Base-by-base conservation (phyloP, 352 stramenopile genomes). In the Globisporangium recalcitrans region DNA sequence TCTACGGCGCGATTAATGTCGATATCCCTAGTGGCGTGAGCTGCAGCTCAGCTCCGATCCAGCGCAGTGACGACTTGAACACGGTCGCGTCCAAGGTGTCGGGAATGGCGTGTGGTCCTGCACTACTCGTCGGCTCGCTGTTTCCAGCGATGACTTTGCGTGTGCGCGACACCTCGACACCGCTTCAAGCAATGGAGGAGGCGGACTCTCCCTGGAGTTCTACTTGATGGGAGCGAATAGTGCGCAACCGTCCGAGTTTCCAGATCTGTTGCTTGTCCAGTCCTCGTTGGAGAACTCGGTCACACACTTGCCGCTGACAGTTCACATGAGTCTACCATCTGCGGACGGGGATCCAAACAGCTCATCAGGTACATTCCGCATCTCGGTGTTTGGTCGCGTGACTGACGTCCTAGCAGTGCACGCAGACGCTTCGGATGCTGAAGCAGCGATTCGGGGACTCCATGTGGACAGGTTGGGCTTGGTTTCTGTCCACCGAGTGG, bases 371-470 rank as follows among this genome's bases (percentile, higher is more conserved):
- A 54, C 34, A 11, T 68, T 68, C 21, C 55, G 55, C 34, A 29
- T 68, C 4, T 29, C 32, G 11, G 27, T 68, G 6, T 62, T 63
- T 54, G 54, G 48, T 26, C 54, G 29, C 11, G 29, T 16, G 49
- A 68, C 62, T 13, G 48, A 29, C 10, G 24, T 8, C 5, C 24
- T 68, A 1, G 6, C 62, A 14, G 36, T 68, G 26, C 4, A 49
- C 1, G 46, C 53, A 3, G 55, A 68, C 31, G 55, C 62, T 13
- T 38, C 36, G 1, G 21, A 51, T 14, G 32, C 63, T 5, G 62
- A 63, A 32, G 55, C 46, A 24, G 62, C 62, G 47, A 54, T 68
- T n/a, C 54, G 29, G 0, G 13, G 19, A 14, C 55, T 68, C 32
- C 31, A 42, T 0, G 31, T 68, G 4, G 54, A 47, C n/a, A 42